A percentile compares a stretch with the other conserved stretches of the same genome.
Evolutionary conservation across 2,329 filamentous ascomycete species (phyloP).

Genomic region (Fusarium xyrophilum): DNA sequence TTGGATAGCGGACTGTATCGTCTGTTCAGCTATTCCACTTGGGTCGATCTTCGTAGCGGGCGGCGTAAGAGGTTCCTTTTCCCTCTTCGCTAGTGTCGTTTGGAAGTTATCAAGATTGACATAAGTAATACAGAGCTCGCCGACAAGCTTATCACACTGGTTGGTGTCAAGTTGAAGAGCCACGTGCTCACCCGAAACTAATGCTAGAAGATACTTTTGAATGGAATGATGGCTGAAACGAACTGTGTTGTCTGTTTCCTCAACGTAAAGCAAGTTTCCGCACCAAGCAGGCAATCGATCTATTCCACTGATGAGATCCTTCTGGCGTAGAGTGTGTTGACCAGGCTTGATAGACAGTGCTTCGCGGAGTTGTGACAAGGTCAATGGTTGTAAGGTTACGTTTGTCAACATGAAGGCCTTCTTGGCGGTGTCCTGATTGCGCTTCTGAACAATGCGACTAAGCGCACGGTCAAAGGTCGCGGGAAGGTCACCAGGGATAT

Average conservation of each 20-base stretch:
- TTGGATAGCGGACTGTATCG: neutral
- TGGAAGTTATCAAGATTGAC: neutral
- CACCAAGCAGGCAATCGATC: conserved; percentile 4
- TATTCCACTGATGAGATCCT: neutral
- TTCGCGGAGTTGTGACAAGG: conserved; percentile 4
- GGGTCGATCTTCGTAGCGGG: neutral
- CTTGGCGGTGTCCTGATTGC: neutral
- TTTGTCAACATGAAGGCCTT: conserved; percentile 2
- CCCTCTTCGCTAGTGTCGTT: neutral
- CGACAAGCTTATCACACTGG: neutral
- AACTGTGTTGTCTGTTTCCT: conserved; percentile 13
- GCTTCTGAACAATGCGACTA: neutral
- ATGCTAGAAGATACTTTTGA: neutral
- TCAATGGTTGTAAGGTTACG: neutral
- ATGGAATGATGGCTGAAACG: conserved; percentile 31
- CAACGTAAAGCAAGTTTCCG: conserved; percentile 13
- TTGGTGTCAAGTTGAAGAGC: neutral
- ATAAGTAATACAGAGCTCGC: conserved; percentile 6
- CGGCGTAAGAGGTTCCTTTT: neutral
- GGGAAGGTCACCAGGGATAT: conserved; percentile 9
- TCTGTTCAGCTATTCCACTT: neutral
- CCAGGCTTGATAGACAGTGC: conserved; percentile 11
- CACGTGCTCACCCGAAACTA: neutral
- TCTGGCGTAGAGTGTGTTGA: neutral
- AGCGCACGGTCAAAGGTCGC: conserved; percentile 17